These are phyloP conservation scores for Erucastrum elatum DNA, from an alignment of 345 rosid genomes.

Conservation along the genomic window DNA sequence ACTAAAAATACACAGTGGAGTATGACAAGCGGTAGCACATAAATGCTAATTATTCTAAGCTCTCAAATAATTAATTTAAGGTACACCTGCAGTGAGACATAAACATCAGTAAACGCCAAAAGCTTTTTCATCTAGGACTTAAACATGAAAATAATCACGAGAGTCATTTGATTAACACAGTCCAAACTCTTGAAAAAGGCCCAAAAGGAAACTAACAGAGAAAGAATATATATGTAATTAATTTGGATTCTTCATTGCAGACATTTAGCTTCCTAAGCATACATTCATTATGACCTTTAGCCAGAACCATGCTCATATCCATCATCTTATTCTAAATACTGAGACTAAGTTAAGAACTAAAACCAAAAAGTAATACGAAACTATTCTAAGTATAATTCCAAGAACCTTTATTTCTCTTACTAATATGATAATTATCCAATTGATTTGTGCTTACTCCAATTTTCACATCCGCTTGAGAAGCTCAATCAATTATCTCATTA, in stretches of 20 bases:
- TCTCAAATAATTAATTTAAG: constrained; percentile 26
- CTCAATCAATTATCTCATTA: constrained; percentile 2
- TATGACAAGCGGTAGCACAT: constrained; percentile 64
- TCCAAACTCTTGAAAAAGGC: constrained; percentile 13
- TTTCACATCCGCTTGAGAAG: background rate
- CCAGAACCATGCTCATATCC: constrained; percentile 22
- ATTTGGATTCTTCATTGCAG: constrained; percentile 17
- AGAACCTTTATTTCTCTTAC: background rate
- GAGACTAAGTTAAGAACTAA: constrained; percentile 27
- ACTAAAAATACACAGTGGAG: constrained; percentile 49
- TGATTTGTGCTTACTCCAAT: background rate
- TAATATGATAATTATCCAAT: background rate
- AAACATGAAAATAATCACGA: constrained; percentile 5
- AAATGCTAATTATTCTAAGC: constrained; percentile 39
- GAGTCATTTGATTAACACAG: constrained; percentile 8
- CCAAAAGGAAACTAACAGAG: constrained; percentile 1
- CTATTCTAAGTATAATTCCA: constrained; percentile 3
- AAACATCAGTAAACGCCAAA: constrained; percentile 5
- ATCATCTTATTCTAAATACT: constrained; percentile 4
- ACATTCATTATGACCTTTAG: background rate
- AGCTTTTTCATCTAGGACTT: constrained; percentile 10
- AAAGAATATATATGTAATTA: constrained; percentile 3
- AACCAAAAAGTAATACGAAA: background rate
- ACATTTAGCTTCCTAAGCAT: constrained; percentile 13
- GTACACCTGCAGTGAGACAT: constrained; percentile 50